phyloP scores from a whole-genome alignment of 345 rosid genomes.

The Bruguiera sexangula region DNA sequence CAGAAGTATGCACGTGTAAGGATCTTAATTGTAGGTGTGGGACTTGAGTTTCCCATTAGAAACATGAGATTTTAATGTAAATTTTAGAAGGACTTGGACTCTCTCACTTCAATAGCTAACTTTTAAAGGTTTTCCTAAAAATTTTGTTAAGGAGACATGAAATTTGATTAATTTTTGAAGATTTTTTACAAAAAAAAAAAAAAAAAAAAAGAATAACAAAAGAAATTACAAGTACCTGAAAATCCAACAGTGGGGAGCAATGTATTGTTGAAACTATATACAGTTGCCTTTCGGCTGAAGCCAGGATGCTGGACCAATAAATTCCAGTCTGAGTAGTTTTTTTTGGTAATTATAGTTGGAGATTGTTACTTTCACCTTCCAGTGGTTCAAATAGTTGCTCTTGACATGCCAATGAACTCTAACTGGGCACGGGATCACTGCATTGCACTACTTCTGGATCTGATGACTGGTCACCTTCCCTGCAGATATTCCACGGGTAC shows the following conservation, averaged over 20 bases:
- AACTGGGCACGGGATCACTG: constrained; percentile 56
- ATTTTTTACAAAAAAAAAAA: no score
- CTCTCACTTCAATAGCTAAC: no score
- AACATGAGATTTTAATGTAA: no score
- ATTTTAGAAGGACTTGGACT: no score
- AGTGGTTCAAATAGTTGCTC: constrained; percentile 41
- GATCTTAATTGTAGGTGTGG: no score
- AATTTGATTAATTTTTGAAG: no score
- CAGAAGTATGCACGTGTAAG: no score
- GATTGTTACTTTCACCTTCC: constrained; percentile 54
- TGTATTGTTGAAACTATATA: constrained; percentile 52
- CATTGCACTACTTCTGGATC: constrained; percentile 41
- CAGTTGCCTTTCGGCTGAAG: constrained; percentile 33
- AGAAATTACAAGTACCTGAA: constrained; percentile 27
- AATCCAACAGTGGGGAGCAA: constrained; percentile 39
- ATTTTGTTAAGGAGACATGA: no score
- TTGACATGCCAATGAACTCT: constrained; percentile 59
- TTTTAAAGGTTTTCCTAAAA: no score
- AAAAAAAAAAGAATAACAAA: no score
- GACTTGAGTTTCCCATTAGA: no score
- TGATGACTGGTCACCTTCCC: constrained; percentile 27
- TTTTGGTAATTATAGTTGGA: constrained; percentile 47
- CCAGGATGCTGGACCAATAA: constrained; percentile 55
- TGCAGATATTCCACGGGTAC: constrained; percentile 9
- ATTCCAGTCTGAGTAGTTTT: constrained; percentile 58